phyloP scores from a whole-genome alignment of 164 flowering plant genomes.

The Stephania cephalantha region DNA sequence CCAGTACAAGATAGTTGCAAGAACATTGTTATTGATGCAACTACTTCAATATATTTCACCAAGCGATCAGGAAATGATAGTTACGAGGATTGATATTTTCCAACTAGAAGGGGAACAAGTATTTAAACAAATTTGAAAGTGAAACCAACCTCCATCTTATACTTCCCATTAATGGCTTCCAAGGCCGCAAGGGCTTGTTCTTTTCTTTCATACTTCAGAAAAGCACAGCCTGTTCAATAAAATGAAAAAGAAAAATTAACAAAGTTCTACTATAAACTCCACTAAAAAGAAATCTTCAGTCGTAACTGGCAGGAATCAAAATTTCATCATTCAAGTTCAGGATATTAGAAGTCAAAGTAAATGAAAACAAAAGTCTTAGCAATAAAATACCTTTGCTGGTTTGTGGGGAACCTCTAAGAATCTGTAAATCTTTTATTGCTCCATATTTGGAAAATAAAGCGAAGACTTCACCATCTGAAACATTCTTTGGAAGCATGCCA shows the following conservation, averaged over 20 bases:
- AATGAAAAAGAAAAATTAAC: conserved; percentile 1
- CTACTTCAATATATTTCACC: conserved; percentile 1
- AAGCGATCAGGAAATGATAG: neutral
- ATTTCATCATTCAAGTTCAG: neutral
- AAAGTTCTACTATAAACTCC: neutral
- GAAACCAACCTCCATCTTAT: conserved; percentile 87
- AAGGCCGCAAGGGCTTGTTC: conserved; percentile 92
- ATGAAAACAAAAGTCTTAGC: neutral
- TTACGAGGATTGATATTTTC: neutral
- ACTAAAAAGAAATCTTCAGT: neutral
- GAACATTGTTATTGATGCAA: neutral
- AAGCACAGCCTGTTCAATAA: conserved; percentile 74
- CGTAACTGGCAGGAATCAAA: neutral
- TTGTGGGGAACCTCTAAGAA: conserved; percentile 90
- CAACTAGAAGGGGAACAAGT: neutral
- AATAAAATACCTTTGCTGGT: conserved; percentile 77
- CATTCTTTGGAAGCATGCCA: conserved; percentile 98
- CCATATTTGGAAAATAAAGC: conserved; percentile 77
- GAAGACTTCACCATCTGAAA: conserved; percentile 76
- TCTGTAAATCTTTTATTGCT: conserved; percentile 77
- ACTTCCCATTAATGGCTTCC: conserved; percentile 84
- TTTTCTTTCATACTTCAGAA: conserved; percentile 92
- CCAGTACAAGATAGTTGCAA: neutral
- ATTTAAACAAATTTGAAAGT: neutral
- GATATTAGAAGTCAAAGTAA: neutral